Conservation (phyloP, 2,329 filamentous ascomycete genomes). For the Alternaria gaisen region DNA sequence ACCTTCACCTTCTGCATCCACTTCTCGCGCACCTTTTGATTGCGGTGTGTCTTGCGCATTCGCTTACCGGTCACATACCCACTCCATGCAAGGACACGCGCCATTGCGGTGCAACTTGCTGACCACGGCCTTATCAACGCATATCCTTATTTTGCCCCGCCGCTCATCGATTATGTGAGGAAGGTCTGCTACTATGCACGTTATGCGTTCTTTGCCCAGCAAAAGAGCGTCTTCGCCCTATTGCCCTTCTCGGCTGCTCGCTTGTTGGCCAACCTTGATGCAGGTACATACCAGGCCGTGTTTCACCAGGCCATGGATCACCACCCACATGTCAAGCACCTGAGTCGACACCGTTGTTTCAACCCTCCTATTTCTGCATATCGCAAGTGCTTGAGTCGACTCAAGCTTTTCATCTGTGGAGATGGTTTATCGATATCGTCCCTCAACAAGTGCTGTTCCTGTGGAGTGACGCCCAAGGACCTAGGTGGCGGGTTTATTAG, state of each 20-base stretch:
- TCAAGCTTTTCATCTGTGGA: slow-evolving; percentile 16
- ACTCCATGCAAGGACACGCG: neutral
- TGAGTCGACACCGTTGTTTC: slow-evolving; percentile 11
- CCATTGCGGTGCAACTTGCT: neutral
- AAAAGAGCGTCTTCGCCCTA: neutral
- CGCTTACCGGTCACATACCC: neutral
- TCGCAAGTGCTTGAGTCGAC: slow-evolving; percentile 10
- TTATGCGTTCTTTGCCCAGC: neutral
- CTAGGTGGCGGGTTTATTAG: neutral
- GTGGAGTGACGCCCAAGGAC: neutral
- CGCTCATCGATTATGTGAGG: neutral
- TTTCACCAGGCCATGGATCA: slow-evolving; percentile 16
- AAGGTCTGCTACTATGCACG: slow-evolving; percentile 4
- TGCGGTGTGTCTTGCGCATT: slow-evolving; percentile 4
- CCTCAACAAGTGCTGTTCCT: slow-evolving; percentile 8
- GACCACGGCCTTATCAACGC: slow-evolving; percentile 6
- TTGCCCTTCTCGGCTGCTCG: slow-evolving; percentile 7
- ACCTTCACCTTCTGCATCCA: slow-evolving; percentile 9
- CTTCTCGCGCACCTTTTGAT: slow-evolving; percentile 18
- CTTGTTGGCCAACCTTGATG: slow-evolving; percentile 13
- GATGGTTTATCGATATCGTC: slow-evolving; percentile 13
- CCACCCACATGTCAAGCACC: slow-evolving; percentile 1
- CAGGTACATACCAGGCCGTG: slow-evolving; percentile 7
- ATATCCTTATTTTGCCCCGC: slow-evolving; percentile 16
- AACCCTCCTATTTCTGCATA: slow-evolving; percentile 11